Evolutionary conservation across 1,284 basidiomycete species (phyloP).

Genomic region (Puccinia novopanici): DNA sequence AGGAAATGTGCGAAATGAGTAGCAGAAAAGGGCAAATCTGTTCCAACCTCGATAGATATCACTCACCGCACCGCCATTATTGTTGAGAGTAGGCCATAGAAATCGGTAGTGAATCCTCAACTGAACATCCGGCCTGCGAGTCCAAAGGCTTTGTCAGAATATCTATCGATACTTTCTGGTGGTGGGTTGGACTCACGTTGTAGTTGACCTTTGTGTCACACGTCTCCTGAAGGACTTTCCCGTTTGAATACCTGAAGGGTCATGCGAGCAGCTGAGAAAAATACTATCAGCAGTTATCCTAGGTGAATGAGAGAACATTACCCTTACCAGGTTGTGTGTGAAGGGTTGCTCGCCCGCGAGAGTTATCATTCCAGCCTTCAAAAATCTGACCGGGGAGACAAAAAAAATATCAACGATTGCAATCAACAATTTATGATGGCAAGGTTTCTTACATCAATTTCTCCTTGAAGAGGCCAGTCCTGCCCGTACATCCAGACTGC

Average conservation of each 20-base stretch:
- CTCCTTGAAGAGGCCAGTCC: constrained; percentile 24
- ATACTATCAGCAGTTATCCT: neutral
- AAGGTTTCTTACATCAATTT: constrained; percentile 33
- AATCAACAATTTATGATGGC: neutral
- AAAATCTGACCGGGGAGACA: constrained; percentile 9
- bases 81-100: constrained; percentile 5
- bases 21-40: neutral
- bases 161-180: neutral
- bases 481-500: constrained; percentile 41
- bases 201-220: constrained; percentile 40
- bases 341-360: neutral
- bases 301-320: neutral
- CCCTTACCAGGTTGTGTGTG: constrained; percentile 23
- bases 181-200: constrained; percentile 2
- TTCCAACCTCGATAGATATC: neutral
- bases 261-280: constrained; percentile 25
- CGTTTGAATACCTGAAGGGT: constrained; percentile 39
- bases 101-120: constrained; percentile 36
- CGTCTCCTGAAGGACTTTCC: constrained; percentile 32
- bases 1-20: neutral
- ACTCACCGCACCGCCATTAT: constrained; percentile 29
- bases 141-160: neutral
- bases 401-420: neutral
- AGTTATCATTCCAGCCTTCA: constrained; percentile 37
- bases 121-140: constrained; percentile 25